These are phyloP conservation scores for Cystobasidiaceae sp. DNA, from an alignment of 1,284 basidiomycete genomes.

Conservation along the genomic window DNA sequence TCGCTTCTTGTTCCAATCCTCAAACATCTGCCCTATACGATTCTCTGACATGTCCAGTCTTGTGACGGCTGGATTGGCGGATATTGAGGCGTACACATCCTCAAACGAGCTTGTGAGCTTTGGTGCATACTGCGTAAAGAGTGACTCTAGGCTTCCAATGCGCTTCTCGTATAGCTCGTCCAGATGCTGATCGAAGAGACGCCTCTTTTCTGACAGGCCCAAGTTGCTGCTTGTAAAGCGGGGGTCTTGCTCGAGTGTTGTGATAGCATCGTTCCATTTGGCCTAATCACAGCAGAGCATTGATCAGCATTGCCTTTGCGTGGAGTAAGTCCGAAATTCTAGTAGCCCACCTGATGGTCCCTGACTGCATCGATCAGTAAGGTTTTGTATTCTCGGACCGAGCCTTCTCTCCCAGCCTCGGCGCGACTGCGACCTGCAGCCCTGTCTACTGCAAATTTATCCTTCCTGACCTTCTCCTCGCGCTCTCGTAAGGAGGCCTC, in stretches of 20 bases:
- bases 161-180: slow-evolving; percentile 64
- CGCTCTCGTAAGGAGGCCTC: slow-evolving; percentile 61
- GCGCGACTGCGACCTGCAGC: slow-evolving; percentile 56
- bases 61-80: slow-evolving; percentile 37
- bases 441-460: slow-evolving; percentile 63
- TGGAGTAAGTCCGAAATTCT: too few species aligned
- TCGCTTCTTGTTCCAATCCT: slow-evolving; percentile 69
- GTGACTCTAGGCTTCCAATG: slow-evolving; percentile 57
- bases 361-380: slow-evolving; percentile 80
- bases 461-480: slow-evolving; percentile 66
- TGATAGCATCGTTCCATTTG: slow-evolving; percentile 58
- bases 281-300: slow-evolving; percentile 40
- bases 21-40: slow-evolving; percentile 58
- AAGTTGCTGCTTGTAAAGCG: slow-evolving; percentile 67
- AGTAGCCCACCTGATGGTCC: slow-evolving; percentile 72
- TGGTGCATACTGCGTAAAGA: slow-evolving; percentile 67
- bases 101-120: slow-evolving; percentile 57
- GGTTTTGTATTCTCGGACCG: slow-evolving; percentile 72
- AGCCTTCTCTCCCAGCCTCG: slow-evolving; percentile 69
- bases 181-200: slow-evolving; percentile 69
- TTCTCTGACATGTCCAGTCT: slow-evolving; percentile 51
- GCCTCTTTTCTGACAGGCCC: slow-evolving; percentile 49
- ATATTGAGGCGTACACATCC: slow-evolving; percentile 51
- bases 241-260: slow-evolving; percentile 66
- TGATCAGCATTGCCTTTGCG: too few species aligned